phyloP scores from a whole-genome alignment of 176 grass and related monocot genomes.

The Phragmites australis region DNA sequence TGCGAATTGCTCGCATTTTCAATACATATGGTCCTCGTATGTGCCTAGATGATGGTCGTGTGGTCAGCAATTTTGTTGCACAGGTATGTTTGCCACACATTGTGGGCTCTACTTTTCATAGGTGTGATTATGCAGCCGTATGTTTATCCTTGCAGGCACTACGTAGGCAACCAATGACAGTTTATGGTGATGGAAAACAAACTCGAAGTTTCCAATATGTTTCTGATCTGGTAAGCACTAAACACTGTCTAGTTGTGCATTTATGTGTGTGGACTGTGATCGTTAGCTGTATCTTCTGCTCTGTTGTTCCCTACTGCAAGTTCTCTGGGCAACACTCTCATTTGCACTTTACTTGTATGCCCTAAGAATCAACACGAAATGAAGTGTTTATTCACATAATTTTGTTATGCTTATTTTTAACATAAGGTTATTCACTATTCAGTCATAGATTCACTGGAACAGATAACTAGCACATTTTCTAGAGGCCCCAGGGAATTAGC shows the following conservation, averaged over 20 bases:
- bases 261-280: slow-evolving; percentile 9
- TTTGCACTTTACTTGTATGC: slow-evolving; percentile 19
- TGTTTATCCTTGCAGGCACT: slow-evolving; percentile 48
- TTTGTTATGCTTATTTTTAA: slow-evolving; percentile 21
- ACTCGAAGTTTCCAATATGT: slow-evolving; percentile 96
- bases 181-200: slow-evolving; percentile 93
- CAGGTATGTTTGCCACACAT: slow-evolving; percentile 55
- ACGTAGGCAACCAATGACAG: slow-evolving; percentile 73
- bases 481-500: background rate
- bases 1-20: slow-evolving; percentile 92
- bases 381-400: slow-evolving; percentile 1
- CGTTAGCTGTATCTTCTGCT: background rate
- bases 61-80: slow-evolving; percentile 96
- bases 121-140: background rate
- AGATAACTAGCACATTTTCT: background rate
- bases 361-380: background rate
- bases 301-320: background rate
- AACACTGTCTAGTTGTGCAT: slow-evolving; percentile 3
- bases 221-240: slow-evolving; percentile 76
- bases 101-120: slow-evolving; percentile 18
- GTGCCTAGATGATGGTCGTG: slow-evolving; percentile 92
- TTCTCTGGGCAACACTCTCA: background rate
- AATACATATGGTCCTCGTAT: slow-evolving; percentile 96
- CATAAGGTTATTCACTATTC: background rate
- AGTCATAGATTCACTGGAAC: background rate